Evolutionary conservation across 805 yeast species (phyloP).

Genomic region (Spathaspora boniae): DNA sequence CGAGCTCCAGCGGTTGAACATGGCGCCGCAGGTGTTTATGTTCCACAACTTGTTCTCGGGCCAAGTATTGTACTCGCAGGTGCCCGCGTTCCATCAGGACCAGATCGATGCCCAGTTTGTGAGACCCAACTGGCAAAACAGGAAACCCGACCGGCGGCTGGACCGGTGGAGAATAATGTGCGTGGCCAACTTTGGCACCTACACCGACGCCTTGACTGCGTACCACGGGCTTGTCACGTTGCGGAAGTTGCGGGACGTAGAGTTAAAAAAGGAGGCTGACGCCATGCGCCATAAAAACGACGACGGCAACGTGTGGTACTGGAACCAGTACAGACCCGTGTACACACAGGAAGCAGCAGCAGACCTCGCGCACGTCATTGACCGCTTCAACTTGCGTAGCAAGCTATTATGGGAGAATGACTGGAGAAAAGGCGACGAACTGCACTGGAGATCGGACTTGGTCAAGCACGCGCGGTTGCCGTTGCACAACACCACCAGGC

Average conservation of each 20-base stretch:
- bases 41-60: constrained; percentile 87
- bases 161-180: constrained; percentile 93
- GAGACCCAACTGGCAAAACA: constrained; percentile 87
- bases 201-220: constrained; percentile 66
- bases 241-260: constrained; percentile 67
- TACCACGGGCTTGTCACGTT: constrained; percentile 72
- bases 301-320: constrained; percentile 80
- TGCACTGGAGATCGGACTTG: constrained; percentile 61
- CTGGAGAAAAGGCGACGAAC: constrained; percentile 83
- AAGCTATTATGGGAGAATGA: constrained; percentile 76
- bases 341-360: constrained; percentile 90
- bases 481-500: constrained; percentile 60
- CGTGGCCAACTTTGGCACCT: constrained; percentile 62
- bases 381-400: constrained; percentile 51
- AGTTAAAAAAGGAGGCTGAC: constrained; percentile 57
- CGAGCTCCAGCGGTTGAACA: constrained; percentile 44
- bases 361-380: constrained; percentile 69
- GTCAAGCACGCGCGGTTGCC: constrained; percentile 62
- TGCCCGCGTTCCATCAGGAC: constrained; percentile 58
- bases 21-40: constrained; percentile 79
- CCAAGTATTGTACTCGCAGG: constrained; percentile 85
- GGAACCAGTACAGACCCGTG: constrained; percentile 86
- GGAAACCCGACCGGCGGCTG: constrained; percentile 71
- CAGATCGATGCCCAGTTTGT: constrained; percentile 70
- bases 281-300: constrained; percentile 66